Evolutionary conservation across 768 basidiomycete species (phyloP), one percentile per base, ranked within the genome.

Genomic region (Pleurotus salmoneostramineus): DNA sequence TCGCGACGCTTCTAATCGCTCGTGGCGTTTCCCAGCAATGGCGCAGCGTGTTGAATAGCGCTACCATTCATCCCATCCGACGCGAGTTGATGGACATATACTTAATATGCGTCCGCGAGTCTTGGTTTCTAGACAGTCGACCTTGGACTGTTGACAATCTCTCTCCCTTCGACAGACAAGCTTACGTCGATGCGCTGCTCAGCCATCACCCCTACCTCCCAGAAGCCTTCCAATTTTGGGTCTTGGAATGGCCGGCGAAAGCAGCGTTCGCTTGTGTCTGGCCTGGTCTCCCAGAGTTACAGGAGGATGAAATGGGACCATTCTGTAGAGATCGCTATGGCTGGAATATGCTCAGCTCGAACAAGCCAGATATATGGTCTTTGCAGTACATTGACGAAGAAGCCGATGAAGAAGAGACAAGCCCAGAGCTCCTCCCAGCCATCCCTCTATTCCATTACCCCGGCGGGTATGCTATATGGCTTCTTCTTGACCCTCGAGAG

Each of bases 181-280:
- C 50, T 4, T 34, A 33, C 5, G 27, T 51, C n/a, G 50, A 34
- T 7, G 50, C 12, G 3, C 34, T 51, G 34, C 50, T 51, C 27
- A 4, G 6, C 1, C n/a, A 51, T 8, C 5, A 51, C 4, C 50
- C 31, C 31, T 51, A 51, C 5, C 50, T 51, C 1, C 50, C 50
- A 14, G 50, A 51, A 31, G 1, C 50, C 21, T 51, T 51, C 50
- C 44, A 50, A 10, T 34, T 65, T 10, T 67, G 67, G 67, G 52
- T 68, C 0, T 61, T 63, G 32, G 67, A 68, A 54, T 67, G 67
- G 67, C 67, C 67, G 11, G 65, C 57, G 12, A 49, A 56, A 14
- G 65, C 63, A 32, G 60, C 58, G 11, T 61, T 66, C 11, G 63
- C 43, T 1, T 60, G 62, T 32, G 27, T 56, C 31, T 68, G 64